Base-by-base conservation (phyloP, 306 rosid species). In the Pueraria montana region DNA sequence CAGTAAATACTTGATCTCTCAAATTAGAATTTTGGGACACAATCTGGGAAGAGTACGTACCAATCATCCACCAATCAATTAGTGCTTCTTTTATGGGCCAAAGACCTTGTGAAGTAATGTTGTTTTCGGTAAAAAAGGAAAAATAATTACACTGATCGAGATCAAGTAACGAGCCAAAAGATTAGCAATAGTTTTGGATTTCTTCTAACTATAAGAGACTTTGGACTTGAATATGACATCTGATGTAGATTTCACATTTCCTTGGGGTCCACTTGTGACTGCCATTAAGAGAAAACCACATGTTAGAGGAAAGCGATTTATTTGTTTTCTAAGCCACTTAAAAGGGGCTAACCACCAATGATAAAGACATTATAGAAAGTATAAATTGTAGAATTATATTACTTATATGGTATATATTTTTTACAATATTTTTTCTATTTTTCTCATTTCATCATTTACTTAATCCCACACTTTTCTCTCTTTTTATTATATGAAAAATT, bases 321-420 rank as follows among this genome's bases (percentile, higher is more conserved):
- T 49, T 65, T 36, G 48, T 11, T 66, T 66, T n/a, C 27, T 18
- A 66, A 36, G 50, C 27, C 72, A 66, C 49, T 65, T 17, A 34
- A 17, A 64, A 17, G 4, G 23, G 45, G 71, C 13, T 66, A 66
- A n/a, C 72, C 27, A 36, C 72, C 17, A 66, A 30, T 26, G 9
- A 27, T 63, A 63, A 27, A 26, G 68, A 26, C 34, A 23, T 40
- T 11, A 4, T 3, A 58, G 32, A 24, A 26, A 26, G 67, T 14
- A 58, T 55, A 55, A 55, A 55, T 20, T 8, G 5, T 55, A 55
- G 13, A 50, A 6, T 55, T 55, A 55, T 18, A 18, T 20, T 2
- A 55, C 20, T 53, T 53, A 7, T 53, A n/a, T n/a, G 10, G 23
- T 36, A 36, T 36, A 36, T 52, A 49, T 3, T 49, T 12, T 11